Base-by-base conservation (phyloP, 306 rosid genomes). In the Pueraria montana region DNA sequence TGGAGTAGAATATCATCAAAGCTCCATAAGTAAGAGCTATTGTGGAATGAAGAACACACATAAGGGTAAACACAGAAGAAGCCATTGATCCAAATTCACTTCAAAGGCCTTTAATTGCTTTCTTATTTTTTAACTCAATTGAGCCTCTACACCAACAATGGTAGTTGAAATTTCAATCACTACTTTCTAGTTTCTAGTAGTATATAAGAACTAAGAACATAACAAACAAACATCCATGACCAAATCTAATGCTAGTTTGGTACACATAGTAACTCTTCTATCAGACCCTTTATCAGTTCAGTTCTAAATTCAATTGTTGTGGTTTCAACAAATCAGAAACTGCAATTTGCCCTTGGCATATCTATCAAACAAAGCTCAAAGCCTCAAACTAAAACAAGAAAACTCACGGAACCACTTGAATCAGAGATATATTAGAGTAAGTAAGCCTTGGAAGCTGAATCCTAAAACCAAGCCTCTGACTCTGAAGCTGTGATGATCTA, bases 11-110 rank as follows among this genome's bases (percentile, higher is more conserved):
- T 79, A 90, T 86, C 91, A 91, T 91, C 24, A 89, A 78, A 72
- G 84, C 66, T 87, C 98, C 98, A 79, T 88, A 84, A 30, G 89
- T 81, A 11, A 93, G 84, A 78, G 93, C 91, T 32, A 93, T 67
- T 56, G 84, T 67, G 40, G 98, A 89, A 78, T 93, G 98, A 56
- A 93, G 96, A 85, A 82, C 26, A 75, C 98, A 91, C 42, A 86
- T 85, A 9, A 89, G 68, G 55, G 83, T 63, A 80, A 93, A 93
- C 52, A 85, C 94, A 30, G 91, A 73, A 42, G 93, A 85, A 34
- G 83, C 85, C 98, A 93, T 93, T 71, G 52, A 77, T 66, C 27
- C 42, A 79, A 70, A 77, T 2, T 55, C 32, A 21, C 42, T 11
- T 18, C 49, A 18, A 16, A 69, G 77, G 6, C 49, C 34, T 52